Evolutionary conservation across 2,329 filamentous ascomycete genomes (phyloP).

Genomic region (Penicillium decumbens): DNA sequence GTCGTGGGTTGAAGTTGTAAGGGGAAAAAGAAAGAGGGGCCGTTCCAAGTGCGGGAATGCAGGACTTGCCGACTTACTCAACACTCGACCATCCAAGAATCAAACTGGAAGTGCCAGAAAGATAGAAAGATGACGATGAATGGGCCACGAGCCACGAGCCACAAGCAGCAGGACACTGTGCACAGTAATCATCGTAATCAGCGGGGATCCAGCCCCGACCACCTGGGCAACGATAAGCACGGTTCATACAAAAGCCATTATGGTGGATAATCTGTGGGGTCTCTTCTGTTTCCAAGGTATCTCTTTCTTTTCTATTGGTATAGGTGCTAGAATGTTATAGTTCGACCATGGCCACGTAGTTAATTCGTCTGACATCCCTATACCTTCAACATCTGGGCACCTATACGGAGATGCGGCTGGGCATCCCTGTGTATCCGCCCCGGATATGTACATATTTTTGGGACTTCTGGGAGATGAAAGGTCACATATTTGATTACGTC

Average conservation of each 20-base stretch:
- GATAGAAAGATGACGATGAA: background rate
- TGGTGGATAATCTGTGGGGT: background rate
- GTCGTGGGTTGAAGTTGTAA: conserved; percentile 11
- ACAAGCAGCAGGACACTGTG: conserved; percentile 1
- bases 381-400: background rate
- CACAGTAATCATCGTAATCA: conserved; percentile 6
- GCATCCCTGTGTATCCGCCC: background rate
- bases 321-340: background rate
- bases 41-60: conserved; percentile 19
- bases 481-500: background rate
- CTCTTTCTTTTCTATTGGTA: background rate
- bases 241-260: conserved; percentile 7
- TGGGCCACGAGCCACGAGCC: background rate
- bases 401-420: background rate
- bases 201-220: conserved; percentile 10
- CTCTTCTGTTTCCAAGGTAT: background rate
- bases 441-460: background rate
- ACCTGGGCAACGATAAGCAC: conserved; percentile 5
- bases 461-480: background rate
- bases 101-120: conserved; percentile 3
- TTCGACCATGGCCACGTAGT: background rate
- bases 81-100: conserved; percentile 21
- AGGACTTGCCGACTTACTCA: conserved; percentile 8
- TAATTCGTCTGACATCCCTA: background rate
- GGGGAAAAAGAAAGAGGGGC: conserved; percentile 14